phyloP scores from a whole-genome alignment of 371 early-diverging fungal species.

The Blakeslea trispora region DNA sequence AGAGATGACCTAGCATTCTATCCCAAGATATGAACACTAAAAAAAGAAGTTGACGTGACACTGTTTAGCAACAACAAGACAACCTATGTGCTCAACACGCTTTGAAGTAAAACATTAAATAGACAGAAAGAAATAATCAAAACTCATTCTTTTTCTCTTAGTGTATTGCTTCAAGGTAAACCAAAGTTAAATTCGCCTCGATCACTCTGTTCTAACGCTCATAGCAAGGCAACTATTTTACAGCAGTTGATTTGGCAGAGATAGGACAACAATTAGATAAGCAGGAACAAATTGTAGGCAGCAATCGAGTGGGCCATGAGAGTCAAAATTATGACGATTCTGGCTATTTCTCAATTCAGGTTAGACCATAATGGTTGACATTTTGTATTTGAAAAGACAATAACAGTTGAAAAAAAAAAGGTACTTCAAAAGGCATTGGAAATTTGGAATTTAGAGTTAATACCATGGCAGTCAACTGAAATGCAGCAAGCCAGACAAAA shows the following conservation, averaged over 20 bases:
- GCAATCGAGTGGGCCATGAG: conserved; percentile 19
- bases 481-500: conserved; percentile 44
- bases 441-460: conserved; percentile 68
- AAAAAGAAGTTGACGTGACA: too few relatives aligned
- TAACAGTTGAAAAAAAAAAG: conserved; percentile 21
- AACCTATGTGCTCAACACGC: conserved; percentile 79
- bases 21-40: not conserved
- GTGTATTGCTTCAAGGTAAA: conserved; percentile 60
- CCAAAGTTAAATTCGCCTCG: not conserved
- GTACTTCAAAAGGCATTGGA: conserved; percentile 66
- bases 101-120: conserved; percentile 43
- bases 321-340: conserved; percentile 78
- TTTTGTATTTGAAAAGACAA: too few relatives aligned
- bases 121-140: not conserved
- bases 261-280: conserved; percentile 65
- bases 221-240: conserved; percentile 59
- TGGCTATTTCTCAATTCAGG: conserved; percentile 81
- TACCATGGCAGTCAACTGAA: conserved; percentile 57
- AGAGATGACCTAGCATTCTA: not conserved
- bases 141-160: conserved; percentile 9
- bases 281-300: conserved; percentile 34
- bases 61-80: conserved; percentile 72
- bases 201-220: not conserved
- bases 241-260: conserved; percentile 72
- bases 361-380: conserved; percentile 6